Base-by-base conservation (phyloP, 257 asterid species). In the Cinchona pubescens region DNA sequence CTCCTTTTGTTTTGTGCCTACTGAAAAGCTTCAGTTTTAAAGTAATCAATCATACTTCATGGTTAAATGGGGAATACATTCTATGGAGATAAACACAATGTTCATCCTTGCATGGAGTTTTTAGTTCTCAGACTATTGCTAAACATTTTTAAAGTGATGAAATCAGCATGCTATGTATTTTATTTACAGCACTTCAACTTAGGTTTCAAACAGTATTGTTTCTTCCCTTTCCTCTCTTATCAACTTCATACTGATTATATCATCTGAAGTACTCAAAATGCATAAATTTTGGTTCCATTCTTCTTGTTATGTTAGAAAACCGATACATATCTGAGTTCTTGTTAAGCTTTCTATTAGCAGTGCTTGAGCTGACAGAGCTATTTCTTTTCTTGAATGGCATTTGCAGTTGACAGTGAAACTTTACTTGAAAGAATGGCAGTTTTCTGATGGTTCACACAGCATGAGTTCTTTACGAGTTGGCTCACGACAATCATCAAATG, bases 401-500 rank as follows among this genome's bases (percentile, higher is more conserved):
- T 69, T 83, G 87, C 96, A 95, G 99, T 81, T 95, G 88, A 82
- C 86, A 0, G 92, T 93, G 84, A 92, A 86, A 85, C 96, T 95
- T 65, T 83, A 84, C 65, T 85, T 92, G 75, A 95, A 95, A 79
- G 99, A 95, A 85, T 95, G 99, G 99, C 94, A 90, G 62, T 95
- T 88, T 86, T 80, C 99, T 46, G 98, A 95, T 82, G 99, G 97
- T 58, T 88, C 92, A 25, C 91, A 82, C 72, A 87, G 88, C 91
- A 78, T 64, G 49, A 78, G 76, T 64, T 81, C 70, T 80, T 73
- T 82, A 19, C 80, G 78, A 67, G 53, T 78, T 30, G 79, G 92
- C 81, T 84, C 91, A 70, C 84, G 69, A 35, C 88, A 73, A 67
- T 80, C 96, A 13, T 73, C 86, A 48, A 83, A 80, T 29, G 88